Conservation (phyloP, 208 protist species). For the Acanthamoeba culbertsoni region DNA sequence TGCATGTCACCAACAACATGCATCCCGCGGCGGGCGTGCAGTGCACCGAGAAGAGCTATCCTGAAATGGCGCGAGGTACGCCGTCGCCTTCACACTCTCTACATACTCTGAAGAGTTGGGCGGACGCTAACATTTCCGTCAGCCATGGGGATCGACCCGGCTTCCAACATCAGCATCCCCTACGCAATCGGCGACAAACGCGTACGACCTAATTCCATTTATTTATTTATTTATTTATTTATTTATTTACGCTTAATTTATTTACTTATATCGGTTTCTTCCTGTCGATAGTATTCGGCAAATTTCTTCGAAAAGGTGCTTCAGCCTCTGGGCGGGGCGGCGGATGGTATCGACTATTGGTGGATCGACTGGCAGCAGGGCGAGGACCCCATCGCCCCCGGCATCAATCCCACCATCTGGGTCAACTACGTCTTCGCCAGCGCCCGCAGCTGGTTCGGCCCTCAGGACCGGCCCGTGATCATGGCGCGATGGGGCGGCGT, state of each 20-base stretch:
- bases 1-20: constrained; percentile 38
- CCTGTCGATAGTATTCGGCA: neutral
- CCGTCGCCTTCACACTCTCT: neutral
- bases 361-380: constrained; percentile 47
- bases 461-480: neutral
- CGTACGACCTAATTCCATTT: neutral
- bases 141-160: neutral
- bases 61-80: neutral
- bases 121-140: neutral
- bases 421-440: constrained; percentile 42
- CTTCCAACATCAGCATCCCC: neutral
- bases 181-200: constrained; percentile 9
- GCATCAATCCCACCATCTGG: constrained; percentile 31
- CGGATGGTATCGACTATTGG: constrained; percentile 27
- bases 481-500: constrained; percentile 26
- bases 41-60: constrained; percentile 5
- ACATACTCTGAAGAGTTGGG: neutral
- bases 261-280: too few relatives aligned
- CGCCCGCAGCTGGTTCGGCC: neutral
- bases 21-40: neutral
- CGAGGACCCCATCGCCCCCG: neutral
- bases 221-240: neutral
- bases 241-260: neutral
- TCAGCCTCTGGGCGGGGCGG: neutral
- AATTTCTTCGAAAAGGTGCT: neutral